These are phyloP conservation scores for Parmelia sp. DNA, from an alignment of 495 filamentous ascomycete genomes.

Conservation along the genomic window DNA sequence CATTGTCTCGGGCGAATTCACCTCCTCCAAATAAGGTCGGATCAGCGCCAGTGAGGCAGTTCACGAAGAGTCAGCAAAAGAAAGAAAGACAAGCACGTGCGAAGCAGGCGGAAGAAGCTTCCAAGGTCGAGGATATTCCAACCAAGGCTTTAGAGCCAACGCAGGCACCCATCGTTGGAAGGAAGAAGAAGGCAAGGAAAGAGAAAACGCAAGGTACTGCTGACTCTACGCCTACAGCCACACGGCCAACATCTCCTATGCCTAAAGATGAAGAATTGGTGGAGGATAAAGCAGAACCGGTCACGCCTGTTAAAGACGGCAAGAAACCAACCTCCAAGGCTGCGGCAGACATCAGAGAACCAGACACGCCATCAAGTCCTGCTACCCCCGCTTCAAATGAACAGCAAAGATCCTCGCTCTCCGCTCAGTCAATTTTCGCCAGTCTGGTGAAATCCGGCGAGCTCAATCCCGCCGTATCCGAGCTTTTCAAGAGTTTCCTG, in stretches of 20 bases:
- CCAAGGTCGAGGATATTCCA: conserved; percentile 52
- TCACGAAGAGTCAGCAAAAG: conserved; percentile 85
- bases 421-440: conserved; percentile 37
- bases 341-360: conserved; percentile 28
- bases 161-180: conserved; percentile 74
- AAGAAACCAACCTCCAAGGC: conserved; percentile 34
- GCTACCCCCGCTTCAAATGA: conserved; percentile 25
- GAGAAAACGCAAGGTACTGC: conserved; percentile 38
- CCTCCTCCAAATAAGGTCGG: conserved; percentile 74
- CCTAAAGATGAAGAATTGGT: conserved; percentile 26
- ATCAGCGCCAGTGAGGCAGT: conserved; percentile 66
- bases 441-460: conserved; percentile 38
- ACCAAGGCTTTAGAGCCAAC: conserved; percentile 50
- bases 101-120: conserved; percentile 56
- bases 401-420: conserved; percentile 34
- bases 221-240: conserved; percentile 37
- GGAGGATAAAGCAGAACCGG: conserved; percentile 30
- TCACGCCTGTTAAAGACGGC: conserved; percentile 34
- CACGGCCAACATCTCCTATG: conserved; percentile 36
- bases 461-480: conserved; percentile 43
- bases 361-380: conserved; percentile 28
- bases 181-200: conserved; percentile 92
- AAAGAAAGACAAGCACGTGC: conserved; percentile 68
- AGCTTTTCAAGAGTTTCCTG: conserved; percentile 49
- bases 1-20: conserved; percentile 77